Evolutionary conservation across 2,329 filamentous ascomycete species (phyloP).

Genomic region (Talaromyces sp.): DNA sequence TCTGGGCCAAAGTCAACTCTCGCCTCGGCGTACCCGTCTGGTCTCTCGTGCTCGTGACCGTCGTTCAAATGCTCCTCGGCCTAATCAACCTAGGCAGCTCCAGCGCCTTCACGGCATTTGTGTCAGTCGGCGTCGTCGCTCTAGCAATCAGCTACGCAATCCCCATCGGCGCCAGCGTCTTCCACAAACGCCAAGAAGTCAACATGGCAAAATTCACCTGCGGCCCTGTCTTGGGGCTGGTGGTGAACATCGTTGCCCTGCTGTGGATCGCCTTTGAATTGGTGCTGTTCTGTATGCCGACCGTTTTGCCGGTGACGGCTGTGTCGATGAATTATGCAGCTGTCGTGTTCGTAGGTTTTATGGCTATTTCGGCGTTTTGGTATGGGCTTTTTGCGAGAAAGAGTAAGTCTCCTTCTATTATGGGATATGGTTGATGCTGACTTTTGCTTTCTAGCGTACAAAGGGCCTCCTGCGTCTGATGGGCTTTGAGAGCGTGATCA

Average conservation of each 20-base stretch:
- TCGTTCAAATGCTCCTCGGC: constrained; percentile 48
- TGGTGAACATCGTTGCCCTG: constrained; percentile 47
- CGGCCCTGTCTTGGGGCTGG: constrained; percentile 41
- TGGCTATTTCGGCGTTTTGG: constrained; percentile 49
- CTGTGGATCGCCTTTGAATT: constrained; percentile 53
- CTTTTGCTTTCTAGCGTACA: constrained; percentile 28
- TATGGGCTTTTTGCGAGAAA: constrained; percentile 51
- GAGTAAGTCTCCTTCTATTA: constrained; percentile 36
- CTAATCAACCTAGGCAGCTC: constrained; percentile 49
- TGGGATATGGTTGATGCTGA: constrained; percentile 1
- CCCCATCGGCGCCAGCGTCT: constrained; percentile 52
- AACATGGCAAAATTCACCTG: constrained; percentile 49
- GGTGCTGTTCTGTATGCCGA: constrained; percentile 54
- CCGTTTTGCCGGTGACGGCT: constrained; percentile 50
- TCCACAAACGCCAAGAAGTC: constrained; percentile 47
- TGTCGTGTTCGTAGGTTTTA: constrained; percentile 56
- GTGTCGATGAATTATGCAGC: constrained; percentile 57
- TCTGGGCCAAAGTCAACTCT: constrained; percentile 37
- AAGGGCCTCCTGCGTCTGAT: constrained; percentile 35
- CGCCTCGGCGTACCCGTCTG: constrained; percentile 40
- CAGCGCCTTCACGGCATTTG: constrained; percentile 49
- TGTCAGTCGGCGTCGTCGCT: constrained; percentile 55
- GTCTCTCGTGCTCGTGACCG: constrained; percentile 42
- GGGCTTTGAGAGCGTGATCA: constrained; percentile 19
- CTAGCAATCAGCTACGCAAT: constrained; percentile 56